Evolutionary conservation across 257 asterid species (phyloP).

Genomic region (Solanum sitiens): DNA sequence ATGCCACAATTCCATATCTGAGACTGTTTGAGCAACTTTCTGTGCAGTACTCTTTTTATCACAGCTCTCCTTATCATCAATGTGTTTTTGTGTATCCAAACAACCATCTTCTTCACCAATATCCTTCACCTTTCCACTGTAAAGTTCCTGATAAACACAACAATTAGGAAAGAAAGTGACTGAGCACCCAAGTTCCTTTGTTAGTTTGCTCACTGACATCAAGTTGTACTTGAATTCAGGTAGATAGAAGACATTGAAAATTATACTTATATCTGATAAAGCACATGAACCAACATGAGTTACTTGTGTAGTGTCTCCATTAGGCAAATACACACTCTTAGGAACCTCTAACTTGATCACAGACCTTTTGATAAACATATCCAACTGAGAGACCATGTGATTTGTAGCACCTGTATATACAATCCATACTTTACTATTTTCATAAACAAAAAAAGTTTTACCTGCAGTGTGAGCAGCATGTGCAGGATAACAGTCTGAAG

Average conservation of each 20-base stretch:
- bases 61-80: not conserved
- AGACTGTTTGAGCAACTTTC: not conserved
- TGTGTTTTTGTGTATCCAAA: too few relatives aligned
- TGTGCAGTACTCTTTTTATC: not conserved
- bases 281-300: not conserved
- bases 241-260: not conserved
- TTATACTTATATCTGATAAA: too few relatives aligned
- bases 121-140: not conserved
- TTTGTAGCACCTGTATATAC: not conserved
- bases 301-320: not conserved
- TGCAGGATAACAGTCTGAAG: not conserved
- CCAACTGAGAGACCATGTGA: not conserved
- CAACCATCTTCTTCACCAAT: not conserved
- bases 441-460: not conserved
- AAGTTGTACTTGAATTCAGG: not conserved
- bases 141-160: too few relatives aligned
- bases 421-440: not conserved
- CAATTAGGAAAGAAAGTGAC: not conserved
- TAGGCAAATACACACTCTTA: not conserved
- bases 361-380: too few relatives aligned
- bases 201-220: not conserved
- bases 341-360: too few relatives aligned
- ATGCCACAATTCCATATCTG: not conserved
- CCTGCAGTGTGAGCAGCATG: not conserved
- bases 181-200: not conserved